Evolutionary conservation across 2,329 filamentous ascomycete species (phyloP).

Genomic region (Cryphonectria radicalis): DNA sequence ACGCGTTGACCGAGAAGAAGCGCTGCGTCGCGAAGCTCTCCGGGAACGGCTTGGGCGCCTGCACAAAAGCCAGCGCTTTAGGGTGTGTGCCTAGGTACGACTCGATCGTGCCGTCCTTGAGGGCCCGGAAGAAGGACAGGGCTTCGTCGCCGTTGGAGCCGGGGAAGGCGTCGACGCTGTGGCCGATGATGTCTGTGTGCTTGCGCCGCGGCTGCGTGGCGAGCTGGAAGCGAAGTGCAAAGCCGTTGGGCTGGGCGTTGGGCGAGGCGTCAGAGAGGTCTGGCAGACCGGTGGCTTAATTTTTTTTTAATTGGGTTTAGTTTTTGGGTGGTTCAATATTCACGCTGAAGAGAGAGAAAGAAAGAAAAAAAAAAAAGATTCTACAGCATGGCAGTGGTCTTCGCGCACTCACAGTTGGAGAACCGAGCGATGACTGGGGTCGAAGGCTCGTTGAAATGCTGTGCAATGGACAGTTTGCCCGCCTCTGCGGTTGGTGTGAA

Average conservation of each 20-base stretch:
- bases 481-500: slow-evolving; percentile 54
- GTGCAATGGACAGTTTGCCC: slow-evolving; percentile 48
- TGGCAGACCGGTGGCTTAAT: slow-evolving; percentile 51
- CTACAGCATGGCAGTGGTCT: neutral
- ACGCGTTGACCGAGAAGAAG: slow-evolving; percentile 55
- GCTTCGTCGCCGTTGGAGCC: slow-evolving; percentile 57
- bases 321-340: too few relatives aligned
- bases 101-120: slow-evolving; percentile 43
- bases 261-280: slow-evolving; percentile 52
- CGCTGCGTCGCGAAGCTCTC: slow-evolving; percentile 51
- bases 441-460: slow-evolving; percentile 50
- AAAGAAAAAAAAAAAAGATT: neutral
- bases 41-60: slow-evolving; percentile 54
- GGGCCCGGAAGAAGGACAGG: slow-evolving; percentile 50
- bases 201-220: slow-evolving; percentile 42
- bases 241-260: slow-evolving; percentile 52
- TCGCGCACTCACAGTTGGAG: slow-evolving; percentile 41
- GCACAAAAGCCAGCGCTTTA: slow-evolving; percentile 51
- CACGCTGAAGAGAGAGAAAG: neutral
- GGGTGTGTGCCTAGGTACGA: slow-evolving; percentile 51
- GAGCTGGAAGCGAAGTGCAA: slow-evolving; percentile 54
- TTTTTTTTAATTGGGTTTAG: neutral
- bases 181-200: slow-evolving; percentile 61
- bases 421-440: slow-evolving; percentile 55
- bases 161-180: slow-evolving; percentile 58